A percentile compares a stretch with the other conserved stretches of the same genome.
Conservation (phyloP, 2,329 filamentous ascomycete species). For the Massarina eburnea region DNA sequence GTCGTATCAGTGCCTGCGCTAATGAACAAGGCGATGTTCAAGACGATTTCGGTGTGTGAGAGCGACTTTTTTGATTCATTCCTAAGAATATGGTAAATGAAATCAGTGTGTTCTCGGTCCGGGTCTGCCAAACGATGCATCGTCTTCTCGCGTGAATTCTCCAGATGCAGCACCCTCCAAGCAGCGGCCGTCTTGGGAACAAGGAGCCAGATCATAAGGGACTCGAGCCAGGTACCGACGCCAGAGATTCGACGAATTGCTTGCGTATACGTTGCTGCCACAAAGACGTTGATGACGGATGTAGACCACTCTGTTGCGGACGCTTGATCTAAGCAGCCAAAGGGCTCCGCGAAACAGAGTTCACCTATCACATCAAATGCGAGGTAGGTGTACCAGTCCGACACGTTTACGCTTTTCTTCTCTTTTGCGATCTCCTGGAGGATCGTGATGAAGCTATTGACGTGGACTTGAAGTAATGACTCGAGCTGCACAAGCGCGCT, state of each 20-base stretch:
- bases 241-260: slow-evolving; percentile 7
- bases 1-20: slow-evolving; percentile 31
- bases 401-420: neutral
- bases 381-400: slow-evolving; percentile 1
- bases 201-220: slow-evolving; percentile 3
- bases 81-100: slow-evolving; percentile 14
- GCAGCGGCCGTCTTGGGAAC: slow-evolving; percentile 6
- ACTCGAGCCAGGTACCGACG: slow-evolving; percentile 8
- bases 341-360: slow-evolving; percentile 1
- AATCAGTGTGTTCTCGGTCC: slow-evolving; percentile 12
- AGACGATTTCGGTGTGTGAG: slow-evolving; percentile 4
- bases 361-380: slow-evolving; percentile 1
- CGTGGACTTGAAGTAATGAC: neutral
- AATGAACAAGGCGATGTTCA: slow-evolving; percentile 11
- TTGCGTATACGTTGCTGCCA: slow-evolving; percentile 10
- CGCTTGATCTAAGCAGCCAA: slow-evolving; percentile 1
- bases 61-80: slow-evolving; percentile 11
- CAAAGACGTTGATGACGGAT: slow-evolving; percentile 11
- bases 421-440: neutral
- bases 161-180: slow-evolving; percentile 8
- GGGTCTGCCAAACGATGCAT: slow-evolving; percentile 12
- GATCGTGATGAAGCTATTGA: neutral
- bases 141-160: slow-evolving; percentile 10
- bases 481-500: neutral
- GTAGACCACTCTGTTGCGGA: slow-evolving; percentile 1